These are phyloP conservation scores for Epichloe baconii DNA, from an alignment of 2,329 filamentous ascomycete genomes.

Conservation along the genomic window DNA sequence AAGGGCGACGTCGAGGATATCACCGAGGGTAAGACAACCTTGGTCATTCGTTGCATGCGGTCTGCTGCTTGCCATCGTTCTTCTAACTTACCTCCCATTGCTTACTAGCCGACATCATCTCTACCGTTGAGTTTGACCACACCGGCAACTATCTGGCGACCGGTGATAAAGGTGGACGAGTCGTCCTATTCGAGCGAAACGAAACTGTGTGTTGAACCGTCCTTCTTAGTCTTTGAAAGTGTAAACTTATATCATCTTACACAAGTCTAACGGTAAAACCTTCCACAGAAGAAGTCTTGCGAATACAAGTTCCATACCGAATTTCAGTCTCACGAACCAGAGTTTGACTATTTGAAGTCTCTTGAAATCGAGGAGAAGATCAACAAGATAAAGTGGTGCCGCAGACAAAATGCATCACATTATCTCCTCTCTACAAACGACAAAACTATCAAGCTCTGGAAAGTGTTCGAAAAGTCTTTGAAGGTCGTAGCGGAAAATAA, in stretches of 20 bases:
- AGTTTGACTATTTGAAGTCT: conserved; percentile 98
- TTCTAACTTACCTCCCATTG: conserved; percentile 10
- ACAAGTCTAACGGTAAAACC: background rate
- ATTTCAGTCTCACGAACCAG: conserved; percentile 97
- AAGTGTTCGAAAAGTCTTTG: conserved; percentile 97
- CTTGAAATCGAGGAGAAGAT: conserved; percentile 99
- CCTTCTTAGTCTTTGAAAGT: background rate
- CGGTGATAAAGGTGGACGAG: conserved; percentile 78
- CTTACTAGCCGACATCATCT: conserved; percentile 70
- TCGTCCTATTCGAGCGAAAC: conserved; percentile 83
- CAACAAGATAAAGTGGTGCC: conserved; percentile 99
- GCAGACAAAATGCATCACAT: conserved; percentile 94
- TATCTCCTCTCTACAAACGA: conserved; percentile 97
- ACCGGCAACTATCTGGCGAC: conserved; percentile 82
- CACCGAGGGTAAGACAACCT: conserved; percentile 61
- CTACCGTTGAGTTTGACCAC: conserved; percentile 81
- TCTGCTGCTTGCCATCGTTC: conserved; percentile 6
- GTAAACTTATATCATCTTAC: conserved; percentile 6
- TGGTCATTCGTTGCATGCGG: background rate
- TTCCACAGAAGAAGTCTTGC: conserved; percentile 92
- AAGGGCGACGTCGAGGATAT: conserved; percentile 99
- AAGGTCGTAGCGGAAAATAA: conserved; percentile 99
- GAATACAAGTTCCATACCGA: conserved; percentile 99
- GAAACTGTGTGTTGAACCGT: conserved; percentile 58
- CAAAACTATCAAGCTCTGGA: conserved; percentile 99